These are phyloP conservation scores for Pharnaceum exiguum DNA, from an alignment of 148 eudicot genomes.

Conservation along the genomic window DNA sequence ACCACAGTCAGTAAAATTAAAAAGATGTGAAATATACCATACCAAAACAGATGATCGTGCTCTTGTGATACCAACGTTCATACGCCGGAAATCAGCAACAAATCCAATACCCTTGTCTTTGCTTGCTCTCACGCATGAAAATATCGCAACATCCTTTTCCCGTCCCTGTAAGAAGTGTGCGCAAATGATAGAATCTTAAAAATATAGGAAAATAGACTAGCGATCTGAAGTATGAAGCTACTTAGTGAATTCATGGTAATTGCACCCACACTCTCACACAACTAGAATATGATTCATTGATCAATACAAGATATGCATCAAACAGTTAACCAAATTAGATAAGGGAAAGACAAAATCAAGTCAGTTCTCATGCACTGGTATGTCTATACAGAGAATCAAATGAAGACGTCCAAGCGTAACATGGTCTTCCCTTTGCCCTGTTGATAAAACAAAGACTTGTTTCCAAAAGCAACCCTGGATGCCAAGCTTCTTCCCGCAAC, in stretches of 20 bases:
- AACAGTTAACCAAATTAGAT: too few species aligned
- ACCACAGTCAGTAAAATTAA: too few species aligned
- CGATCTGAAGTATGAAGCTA: not conserved
- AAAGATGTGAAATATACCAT: slow-evolving; percentile 17
- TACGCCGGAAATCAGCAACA: slow-evolving; percentile 77
- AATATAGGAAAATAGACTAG: not conserved
- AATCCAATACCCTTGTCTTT: slow-evolving; percentile 71
- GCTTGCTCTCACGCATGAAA: slow-evolving; percentile 93
- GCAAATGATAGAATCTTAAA: not conserved
- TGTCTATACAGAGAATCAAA: too few species aligned
- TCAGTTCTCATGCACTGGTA: too few species aligned
- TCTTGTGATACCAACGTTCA: slow-evolving; percentile 98
- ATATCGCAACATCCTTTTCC: slow-evolving; percentile 95
- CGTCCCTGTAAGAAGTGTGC: slow-evolving; percentile 56
- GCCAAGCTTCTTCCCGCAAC: too few species aligned
- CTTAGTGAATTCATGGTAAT: not conserved
- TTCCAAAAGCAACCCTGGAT: too few species aligned
- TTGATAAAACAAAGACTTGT: too few species aligned
- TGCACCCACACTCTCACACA: not conserved
- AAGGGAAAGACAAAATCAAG: too few species aligned
- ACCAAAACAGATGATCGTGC: slow-evolving; percentile 92
- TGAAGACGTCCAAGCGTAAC: too few species aligned
- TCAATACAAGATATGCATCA: not conserved
- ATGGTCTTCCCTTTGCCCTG: too few species aligned
- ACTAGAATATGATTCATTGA: not conserved